Percentiles rank a stretch among this genome's conserved stretches.
Conservation (phyloP, 345 rosid genomes). For the Leavenworthia alabamica region DNA sequence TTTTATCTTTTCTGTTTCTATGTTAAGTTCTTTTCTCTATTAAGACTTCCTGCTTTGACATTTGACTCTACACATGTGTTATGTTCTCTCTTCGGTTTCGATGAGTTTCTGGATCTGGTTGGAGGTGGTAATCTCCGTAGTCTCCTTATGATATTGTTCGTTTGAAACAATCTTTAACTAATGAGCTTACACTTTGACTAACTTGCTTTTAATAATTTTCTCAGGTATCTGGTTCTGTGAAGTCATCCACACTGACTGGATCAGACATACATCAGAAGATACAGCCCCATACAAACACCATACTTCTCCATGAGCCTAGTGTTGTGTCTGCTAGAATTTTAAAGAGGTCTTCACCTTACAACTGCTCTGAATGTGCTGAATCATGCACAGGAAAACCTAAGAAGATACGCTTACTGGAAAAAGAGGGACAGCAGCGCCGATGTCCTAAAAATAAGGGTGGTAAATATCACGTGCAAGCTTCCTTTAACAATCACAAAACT, state of each 20-base stretch:
- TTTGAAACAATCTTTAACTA: not conserved
- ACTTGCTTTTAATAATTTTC: conserved; percentile 17
- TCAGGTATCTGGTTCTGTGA: conserved; percentile 38
- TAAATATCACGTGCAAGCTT: conserved; percentile 27
- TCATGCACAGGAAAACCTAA: conserved; percentile 37
- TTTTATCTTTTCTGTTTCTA: not conserved
- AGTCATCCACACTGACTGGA: conserved; percentile 28
- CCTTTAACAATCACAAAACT: conserved; percentile 22
- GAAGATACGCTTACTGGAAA: conserved; percentile 32
- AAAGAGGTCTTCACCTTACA: conserved; percentile 38
- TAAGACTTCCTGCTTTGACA: not conserved
- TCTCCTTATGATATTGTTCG: not conserved
- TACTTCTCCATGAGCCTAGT: conserved; percentile 32
- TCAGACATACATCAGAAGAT: conserved; percentile 25
- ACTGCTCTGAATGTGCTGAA: conserved; percentile 34
- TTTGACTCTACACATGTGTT: not conserved
- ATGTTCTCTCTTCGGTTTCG: not conserved
- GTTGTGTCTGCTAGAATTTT: conserved; percentile 34
- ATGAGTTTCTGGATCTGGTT: not conserved
- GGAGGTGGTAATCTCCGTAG: conserved; percentile 10
- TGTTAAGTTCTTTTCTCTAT: not conserved
- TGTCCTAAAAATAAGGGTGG: conserved; percentile 24
- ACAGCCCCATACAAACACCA: conserved; percentile 22
- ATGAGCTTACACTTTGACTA: conserved; percentile 7
- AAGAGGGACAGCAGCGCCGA: conserved; percentile 16